These are phyloP conservation scores for Candida quercuum DNA, from an alignment of 805 yeast species.

Conservation along the genomic window DNA sequence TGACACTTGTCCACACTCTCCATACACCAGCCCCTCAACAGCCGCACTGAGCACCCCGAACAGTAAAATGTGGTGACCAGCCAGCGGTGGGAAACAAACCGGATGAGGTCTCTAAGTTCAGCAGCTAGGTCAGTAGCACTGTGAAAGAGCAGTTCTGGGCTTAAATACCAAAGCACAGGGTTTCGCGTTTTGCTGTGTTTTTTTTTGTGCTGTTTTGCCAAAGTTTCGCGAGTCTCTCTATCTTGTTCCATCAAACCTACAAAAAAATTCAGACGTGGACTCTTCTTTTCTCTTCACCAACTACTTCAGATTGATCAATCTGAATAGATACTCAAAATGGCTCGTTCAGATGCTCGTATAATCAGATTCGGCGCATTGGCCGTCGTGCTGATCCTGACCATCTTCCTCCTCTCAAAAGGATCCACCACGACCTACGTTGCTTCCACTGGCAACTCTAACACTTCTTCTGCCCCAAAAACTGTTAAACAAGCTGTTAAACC, in stretches of 20 bases:
- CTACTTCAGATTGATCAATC: background rate
- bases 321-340: slow-evolving; percentile 12
- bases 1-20: too few species aligned
- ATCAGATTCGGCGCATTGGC: slow-evolving; percentile 23
- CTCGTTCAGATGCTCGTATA: slow-evolving; percentile 25
- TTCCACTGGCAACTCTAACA: slow-evolving; percentile 6
- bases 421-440: slow-evolving; percentile 21
- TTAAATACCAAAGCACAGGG: too few species aligned
- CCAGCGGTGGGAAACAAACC: too few species aligned
- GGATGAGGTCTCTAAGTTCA: too few species aligned
- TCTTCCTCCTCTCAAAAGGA: slow-evolving; percentile 24
- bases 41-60: too few species aligned
- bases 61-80: too few species aligned
- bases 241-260: background rate
- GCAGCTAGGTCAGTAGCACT: too few species aligned
- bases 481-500: slow-evolving; percentile 8
- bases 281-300: slow-evolving; percentile 6
- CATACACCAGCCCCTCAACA: too few species aligned
- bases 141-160: too few species aligned
- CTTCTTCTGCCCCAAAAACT: slow-evolving; percentile 6
- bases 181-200: too few species aligned
- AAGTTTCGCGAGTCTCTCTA: too few species aligned
- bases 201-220: too few species aligned
- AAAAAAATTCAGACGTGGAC: background rate
- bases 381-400: slow-evolving; percentile 18